Percentiles rank a stretch among this genome's conserved stretches.
Conservation (phyloP, 345 rosid genomes). For the Eucalyptus rudis region DNA sequence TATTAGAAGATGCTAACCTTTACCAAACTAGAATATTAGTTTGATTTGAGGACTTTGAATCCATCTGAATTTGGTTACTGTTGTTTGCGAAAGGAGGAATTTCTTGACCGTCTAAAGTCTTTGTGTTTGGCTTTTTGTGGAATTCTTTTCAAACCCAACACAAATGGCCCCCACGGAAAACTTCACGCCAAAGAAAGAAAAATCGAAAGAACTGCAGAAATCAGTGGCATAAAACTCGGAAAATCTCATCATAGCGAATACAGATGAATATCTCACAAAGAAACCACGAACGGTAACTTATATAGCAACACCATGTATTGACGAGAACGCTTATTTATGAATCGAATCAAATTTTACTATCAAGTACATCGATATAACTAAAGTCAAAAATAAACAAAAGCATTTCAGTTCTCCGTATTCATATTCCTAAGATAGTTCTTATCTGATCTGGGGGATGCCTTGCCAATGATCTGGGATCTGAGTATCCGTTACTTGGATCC, state of each 20-base stretch:
- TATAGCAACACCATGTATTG: background rate
- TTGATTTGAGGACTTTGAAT: background rate
- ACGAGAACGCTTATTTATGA: background rate
- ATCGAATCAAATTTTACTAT: background rate
- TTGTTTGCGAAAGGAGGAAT: background rate
- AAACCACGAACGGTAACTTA: background rate
- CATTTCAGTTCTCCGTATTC: background rate
- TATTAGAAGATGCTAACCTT: background rate
- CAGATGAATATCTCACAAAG: background rate
- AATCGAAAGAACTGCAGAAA: background rate
- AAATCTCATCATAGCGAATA: background rate
- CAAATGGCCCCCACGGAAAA: background rate
- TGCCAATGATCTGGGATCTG: conserved; percentile 77
- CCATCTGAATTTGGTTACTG: background rate
- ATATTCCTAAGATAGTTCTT: conserved; percentile 85
- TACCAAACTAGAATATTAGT: background rate
- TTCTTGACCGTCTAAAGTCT: background rate
- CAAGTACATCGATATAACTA: background rate
- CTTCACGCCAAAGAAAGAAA: background rate
- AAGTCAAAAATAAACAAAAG: background rate
- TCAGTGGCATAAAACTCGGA: background rate
- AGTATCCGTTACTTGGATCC: conserved; percentile 59
- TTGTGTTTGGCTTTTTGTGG: background rate
- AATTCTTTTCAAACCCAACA: background rate
- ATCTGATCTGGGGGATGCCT: conserved; percentile 97